Conservation (phyloP, 192 early-diverging fungal genomes). For the Gonapodya prolifera region DNA sequence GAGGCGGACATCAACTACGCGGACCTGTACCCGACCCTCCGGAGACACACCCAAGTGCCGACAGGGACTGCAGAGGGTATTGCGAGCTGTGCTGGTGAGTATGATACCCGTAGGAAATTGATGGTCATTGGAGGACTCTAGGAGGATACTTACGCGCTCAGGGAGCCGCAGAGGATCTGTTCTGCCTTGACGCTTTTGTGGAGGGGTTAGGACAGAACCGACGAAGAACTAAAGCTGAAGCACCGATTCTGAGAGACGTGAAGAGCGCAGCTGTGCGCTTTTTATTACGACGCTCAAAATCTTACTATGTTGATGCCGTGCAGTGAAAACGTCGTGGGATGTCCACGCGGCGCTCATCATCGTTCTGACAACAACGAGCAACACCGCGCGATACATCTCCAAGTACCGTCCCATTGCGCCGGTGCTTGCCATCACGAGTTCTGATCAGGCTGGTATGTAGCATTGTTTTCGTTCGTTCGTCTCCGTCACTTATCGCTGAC, state of each 20-base stretch:
- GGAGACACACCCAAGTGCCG: conserved; percentile 59
- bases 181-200: no score
- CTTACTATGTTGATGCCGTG: background rate
- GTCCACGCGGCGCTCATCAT: conserved; percentile 74
- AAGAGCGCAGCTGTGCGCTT: no score
- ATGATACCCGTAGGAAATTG: no score
- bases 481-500: background rate
- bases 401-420: conserved; percentile 90
- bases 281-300: background rate
- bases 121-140: no score
- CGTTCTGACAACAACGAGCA: conserved; percentile 72
- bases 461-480: background rate
- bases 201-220: no score
- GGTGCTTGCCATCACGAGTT: conserved; percentile 83
- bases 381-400: conserved; percentile 74
- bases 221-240: no score
- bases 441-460: conserved; percentile 17
- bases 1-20: conserved; percentile 92
- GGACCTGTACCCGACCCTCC: conserved; percentile 81
- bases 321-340: conserved; percentile 18
- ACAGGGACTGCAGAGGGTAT: conserved; percentile 81
- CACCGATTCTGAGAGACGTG: no score
- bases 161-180: conserved; percentile 13
- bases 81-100: conserved; percentile 70
- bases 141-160: conserved; percentile 10